Conservation (phyloP, 768 basidiomycete genomes). For the Ephemerocybe angulata region DNA sequence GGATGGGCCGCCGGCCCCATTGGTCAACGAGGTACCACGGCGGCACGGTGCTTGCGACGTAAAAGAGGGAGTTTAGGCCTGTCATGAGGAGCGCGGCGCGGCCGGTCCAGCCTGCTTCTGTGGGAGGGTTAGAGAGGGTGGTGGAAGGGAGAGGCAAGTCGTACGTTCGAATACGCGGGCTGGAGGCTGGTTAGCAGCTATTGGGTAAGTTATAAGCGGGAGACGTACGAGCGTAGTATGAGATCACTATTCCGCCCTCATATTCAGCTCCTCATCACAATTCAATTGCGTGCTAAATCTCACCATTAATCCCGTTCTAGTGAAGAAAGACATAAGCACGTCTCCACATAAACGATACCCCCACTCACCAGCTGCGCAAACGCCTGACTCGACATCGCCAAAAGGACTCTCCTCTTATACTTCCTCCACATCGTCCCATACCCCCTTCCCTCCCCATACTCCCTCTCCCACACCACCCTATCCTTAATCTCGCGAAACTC, state of each 20-base stretch:
- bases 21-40: constrained; percentile 91
- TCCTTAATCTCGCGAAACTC: constrained; percentile 89
- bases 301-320: constrained; percentile 89
- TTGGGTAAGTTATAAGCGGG: background rate
- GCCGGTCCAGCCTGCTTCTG: constrained; percentile 90
- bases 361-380: constrained; percentile 81
- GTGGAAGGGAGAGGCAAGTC: constrained; percentile 3
- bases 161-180: constrained; percentile 85
- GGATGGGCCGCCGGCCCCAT: constrained; percentile 78
- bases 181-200: constrained; percentile 19
- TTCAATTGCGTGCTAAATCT: constrained; percentile 15
- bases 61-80: constrained; percentile 79
- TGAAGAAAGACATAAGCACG: background rate
- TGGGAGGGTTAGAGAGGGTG: background rate
- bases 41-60: constrained; percentile 68
- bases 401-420: constrained; percentile 79
- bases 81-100: constrained; percentile 90
- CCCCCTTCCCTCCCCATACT: constrained; percentile 62
- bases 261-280: background rate
- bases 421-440: constrained; percentile 77
- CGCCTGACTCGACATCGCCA: constrained; percentile 91
- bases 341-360: background rate
- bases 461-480: constrained; percentile 61
- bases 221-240: constrained; percentile 81
- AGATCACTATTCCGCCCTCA: constrained; percentile 64